Conservation (phyloP, 192 early-diverging fungal genomes). For the Gigaspora rosea region DNA sequence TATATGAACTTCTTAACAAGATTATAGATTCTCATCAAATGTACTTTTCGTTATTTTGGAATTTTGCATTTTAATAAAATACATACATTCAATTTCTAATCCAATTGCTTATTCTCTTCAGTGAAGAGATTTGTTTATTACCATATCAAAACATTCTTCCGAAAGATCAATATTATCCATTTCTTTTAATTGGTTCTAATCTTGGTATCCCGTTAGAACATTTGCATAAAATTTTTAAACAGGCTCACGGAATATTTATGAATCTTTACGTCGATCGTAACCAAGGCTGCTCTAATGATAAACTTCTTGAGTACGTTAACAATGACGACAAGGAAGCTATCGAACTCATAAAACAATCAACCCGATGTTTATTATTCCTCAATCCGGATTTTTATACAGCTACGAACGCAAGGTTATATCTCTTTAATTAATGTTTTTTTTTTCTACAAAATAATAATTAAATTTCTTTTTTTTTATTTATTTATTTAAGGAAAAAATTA, state of each 20-base stretch:
- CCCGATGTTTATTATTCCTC: constrained; percentile 45
- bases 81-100: neutral
- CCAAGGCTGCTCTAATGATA: neutral
- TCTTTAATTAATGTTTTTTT: neutral
- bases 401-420: constrained; percentile 48
- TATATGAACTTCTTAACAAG: too few species aligned
- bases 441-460: neutral
- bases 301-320: neutral
- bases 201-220: constrained; percentile 23
- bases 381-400: constrained; percentile 56
- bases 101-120: neutral
- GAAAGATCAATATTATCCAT: constrained; percentile 13
- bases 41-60: too few species aligned
- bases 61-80: too few species aligned
- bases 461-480: neutral
- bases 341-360: constrained; percentile 29
- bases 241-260: constrained; percentile 25
- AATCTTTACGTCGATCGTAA: neutral
- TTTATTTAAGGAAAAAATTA: constrained; percentile 44
- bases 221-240: constrained; percentile 15
- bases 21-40: too few species aligned
- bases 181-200: constrained; percentile 6
- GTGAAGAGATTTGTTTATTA: constrained; percentile 19
- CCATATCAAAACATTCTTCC: neutral
- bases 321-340: neutral